A percentile compares a stretch with the other conserved stretches of the same genome.
Conservation (phyloP, 2,329 filamentous ascomycete genomes). For the Monosporascus sp. region DNA sequence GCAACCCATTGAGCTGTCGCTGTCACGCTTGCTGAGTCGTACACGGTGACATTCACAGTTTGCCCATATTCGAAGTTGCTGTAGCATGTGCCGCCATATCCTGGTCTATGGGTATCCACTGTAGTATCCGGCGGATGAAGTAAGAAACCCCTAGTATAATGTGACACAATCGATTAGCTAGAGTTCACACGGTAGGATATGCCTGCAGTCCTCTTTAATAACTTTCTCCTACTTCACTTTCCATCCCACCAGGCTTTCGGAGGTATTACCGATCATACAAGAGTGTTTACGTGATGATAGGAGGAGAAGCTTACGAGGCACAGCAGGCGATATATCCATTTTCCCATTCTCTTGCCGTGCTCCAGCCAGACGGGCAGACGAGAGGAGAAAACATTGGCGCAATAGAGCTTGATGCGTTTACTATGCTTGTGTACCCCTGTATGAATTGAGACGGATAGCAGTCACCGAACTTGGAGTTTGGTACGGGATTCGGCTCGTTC, state of each 20-base stretch:
- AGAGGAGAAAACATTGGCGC: conserved; percentile 14
- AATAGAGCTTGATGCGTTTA: conserved; percentile 12
- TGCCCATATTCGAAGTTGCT: conserved; percentile 9
- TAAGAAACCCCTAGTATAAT: conserved; percentile 7
- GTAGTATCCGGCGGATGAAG: conserved; percentile 8
- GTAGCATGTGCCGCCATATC: conserved; percentile 16
- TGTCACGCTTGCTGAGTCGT: conserved; percentile 9
- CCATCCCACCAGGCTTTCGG: not conserved
- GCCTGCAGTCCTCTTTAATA: no score
- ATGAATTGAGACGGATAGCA: conserved; percentile 14
- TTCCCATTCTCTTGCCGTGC: conserved; percentile 4
- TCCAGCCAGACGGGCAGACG: conserved; percentile 13
- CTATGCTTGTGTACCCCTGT: conserved; percentile 13
- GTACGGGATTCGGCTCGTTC: conserved; percentile 15
- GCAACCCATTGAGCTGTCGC: conserved; percentile 8
- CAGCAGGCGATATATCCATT: conserved; percentile 18
- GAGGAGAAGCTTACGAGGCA: conserved; percentile 12
- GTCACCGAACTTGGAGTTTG: conserved; percentile 9
- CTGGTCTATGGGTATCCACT: conserved; percentile 11
- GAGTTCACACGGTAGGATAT: not conserved
- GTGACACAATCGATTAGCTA: not conserved
- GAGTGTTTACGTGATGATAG: not conserved
- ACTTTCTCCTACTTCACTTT: not conserved
- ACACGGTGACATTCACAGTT: conserved; percentile 9
- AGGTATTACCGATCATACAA: not conserved